Evolutionary conservation across 345 rosid species (phyloP), one percentile per base, ranked within the genome.

Genomic region (Leavenworthia alabamica): DNA sequence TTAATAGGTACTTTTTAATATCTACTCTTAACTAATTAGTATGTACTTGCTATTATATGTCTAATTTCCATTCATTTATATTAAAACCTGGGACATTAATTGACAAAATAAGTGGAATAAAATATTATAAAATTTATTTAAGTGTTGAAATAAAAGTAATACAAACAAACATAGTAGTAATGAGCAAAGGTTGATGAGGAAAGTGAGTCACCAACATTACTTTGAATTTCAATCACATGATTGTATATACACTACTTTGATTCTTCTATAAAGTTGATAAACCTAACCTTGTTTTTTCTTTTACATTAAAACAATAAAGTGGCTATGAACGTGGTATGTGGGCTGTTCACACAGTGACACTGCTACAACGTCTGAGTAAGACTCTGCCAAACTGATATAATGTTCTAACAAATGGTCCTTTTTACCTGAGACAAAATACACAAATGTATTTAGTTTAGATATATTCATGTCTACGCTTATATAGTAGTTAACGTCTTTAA

Each of bases 231-330:
- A 19, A 3, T 32, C 59, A 32, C 59, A 58, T 58, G 44, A 60
- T 20, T 23, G 14, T 57, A 32, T 57, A 57, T 28, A 48, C 36
- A 19, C 41, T 16, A 23, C 14, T 40, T 57, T 57, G 10, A 56
- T 37, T 57, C 9, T 28, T 8, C 17, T 31, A 31, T 31, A 50
- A 60, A 60, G 46, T n/a, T 60, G 28, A 42, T 9, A 50, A 32
- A 68, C 66, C 73, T 59, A 51, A 68, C 29, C 24, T 68, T 32
- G 54, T 8, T 50, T 32, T 59, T 50, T n/a, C 9, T 37, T 56
- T 41, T 20, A 41, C 13, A 22, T 11, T 1, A 11, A 0, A 26
- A 17, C 7, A 4, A 14, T 0, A 59, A 31, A 36, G 54, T 50
- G 37, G 40, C 11, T 42, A 64, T 13, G 60, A 60, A 59, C 66